A percentile compares a stretch with the other conserved stretches of the same genome.
Conservation (phyloP, 306 rosid species). For the Prunus fruticosa region DNA sequence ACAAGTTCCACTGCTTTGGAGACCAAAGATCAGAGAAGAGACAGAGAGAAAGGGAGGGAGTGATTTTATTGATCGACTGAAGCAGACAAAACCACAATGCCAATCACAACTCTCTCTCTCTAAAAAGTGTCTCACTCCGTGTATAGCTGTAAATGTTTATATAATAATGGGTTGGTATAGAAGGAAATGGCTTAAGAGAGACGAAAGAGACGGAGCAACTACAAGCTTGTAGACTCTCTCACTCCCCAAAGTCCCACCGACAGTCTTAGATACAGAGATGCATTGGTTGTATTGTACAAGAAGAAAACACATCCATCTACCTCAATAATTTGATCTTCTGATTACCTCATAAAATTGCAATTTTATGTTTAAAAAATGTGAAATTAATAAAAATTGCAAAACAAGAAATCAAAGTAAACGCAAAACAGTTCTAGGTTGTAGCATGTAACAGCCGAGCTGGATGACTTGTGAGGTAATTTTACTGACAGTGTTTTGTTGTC, state of each 20-base stretch:
- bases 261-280: slow-evolving; percentile 27
- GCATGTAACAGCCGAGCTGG: neutral
- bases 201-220: slow-evolving; percentile 65
- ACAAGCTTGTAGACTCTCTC: slow-evolving; percentile 3
- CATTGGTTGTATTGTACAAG: neutral
- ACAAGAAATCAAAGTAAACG: neutral
- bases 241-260: slow-evolving; percentile 48
- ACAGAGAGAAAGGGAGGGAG: neutral
- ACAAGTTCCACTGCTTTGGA: neutral
- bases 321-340: neutral
- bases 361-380: neutral
- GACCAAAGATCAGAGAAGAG: slow-evolving; percentile 10
- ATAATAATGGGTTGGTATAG: neutral
- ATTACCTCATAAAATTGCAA: neutral
- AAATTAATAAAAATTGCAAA: neutral
- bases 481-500: neutral
- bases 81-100: slow-evolving; percentile 18
- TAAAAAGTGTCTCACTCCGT: slow-evolving; percentile 13
- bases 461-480: neutral
- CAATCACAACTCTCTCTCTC: slow-evolving; percentile 24
- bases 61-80: slow-evolving; percentile 7
- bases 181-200: slow-evolving; percentile 27
- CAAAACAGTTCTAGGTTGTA: neutral
- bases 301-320: neutral
- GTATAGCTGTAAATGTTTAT: slow-evolving; percentile 53